Percentiles rank a stretch among this genome's conserved stretches.
These are phyloP conservation scores for Xanthoconium separans DNA, from an alignment of 1,284 basidiomycete species.

Conservation along the genomic window DNA sequence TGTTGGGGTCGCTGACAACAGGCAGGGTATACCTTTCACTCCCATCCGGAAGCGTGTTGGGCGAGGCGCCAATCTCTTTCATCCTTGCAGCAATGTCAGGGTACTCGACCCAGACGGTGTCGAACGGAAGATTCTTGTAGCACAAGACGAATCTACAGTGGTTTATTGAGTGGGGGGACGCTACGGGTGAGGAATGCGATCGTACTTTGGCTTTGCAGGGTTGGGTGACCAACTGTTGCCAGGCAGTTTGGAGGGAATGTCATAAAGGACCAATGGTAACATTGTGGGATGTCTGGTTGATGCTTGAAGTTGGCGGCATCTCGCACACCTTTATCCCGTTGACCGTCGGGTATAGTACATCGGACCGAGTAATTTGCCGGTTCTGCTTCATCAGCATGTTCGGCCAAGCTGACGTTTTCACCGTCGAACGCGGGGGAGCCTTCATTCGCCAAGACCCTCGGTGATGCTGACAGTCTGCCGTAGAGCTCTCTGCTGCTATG, in stretches of 20 bases:
- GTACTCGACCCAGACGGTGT: slow-evolving; percentile 31
- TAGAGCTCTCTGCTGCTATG: too few relatives aligned
- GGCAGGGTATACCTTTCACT: slow-evolving; percentile 33
- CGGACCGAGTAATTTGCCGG: not conserved
- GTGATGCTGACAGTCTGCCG: not conserved
- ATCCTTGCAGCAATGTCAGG: slow-evolving; percentile 29
- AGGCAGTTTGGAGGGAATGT: slow-evolving; percentile 27
- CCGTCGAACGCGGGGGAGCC: not conserved
- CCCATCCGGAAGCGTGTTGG: slow-evolving; percentile 15
- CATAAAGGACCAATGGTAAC: slow-evolving; percentile 28
- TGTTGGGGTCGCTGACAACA: slow-evolving; percentile 33
- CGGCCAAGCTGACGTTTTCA: not conserved
- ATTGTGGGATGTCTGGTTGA: slow-evolving; percentile 6
- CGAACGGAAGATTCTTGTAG: slow-evolving; percentile 34
- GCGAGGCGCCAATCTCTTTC: slow-evolving; percentile 29
- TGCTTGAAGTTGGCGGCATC: not conserved
- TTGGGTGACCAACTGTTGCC: slow-evolving; percentile 24
- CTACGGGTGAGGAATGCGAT: not conserved
- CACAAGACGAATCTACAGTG: slow-evolving; percentile 24
- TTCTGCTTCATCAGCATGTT: slow-evolving; percentile 5
- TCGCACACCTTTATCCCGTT: slow-evolving; percentile 1
- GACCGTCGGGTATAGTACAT: not conserved
- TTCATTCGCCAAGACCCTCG: not conserved
- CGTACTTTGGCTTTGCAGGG: slow-evolving; percentile 23
- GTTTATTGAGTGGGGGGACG: not conserved